Evolutionary conservation across 371 early-diverging fungal species (phyloP).

Genomic region (Dichotomocladium elegans): DNA sequence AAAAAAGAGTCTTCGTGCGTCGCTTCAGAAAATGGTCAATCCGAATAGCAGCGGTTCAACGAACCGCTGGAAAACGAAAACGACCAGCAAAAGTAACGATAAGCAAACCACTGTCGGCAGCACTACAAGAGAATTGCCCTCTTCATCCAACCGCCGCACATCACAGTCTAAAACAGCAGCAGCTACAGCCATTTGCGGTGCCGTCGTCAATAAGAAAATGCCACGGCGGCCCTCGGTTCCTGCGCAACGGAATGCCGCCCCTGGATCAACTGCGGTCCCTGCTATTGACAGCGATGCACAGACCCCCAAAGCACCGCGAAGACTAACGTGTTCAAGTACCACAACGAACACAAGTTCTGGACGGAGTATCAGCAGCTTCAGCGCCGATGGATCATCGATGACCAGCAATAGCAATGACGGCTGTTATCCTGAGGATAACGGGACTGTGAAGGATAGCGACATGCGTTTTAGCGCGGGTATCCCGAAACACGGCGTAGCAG

Average conservation of each 20-base stretch:
- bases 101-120: neutral
- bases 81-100: neutral
- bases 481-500: too few relatives aligned
- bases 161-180: neutral
- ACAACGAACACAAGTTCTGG: too few relatives aligned
- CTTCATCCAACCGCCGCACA: neutral
- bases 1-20: conserved; percentile 11
- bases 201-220: too few relatives aligned
- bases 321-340: neutral
- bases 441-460: too few relatives aligned
- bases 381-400: neutral
- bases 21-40: conserved; percentile 13
- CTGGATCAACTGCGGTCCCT: neutral
- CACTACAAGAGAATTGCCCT: neutral
- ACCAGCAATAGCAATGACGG: neutral
- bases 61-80: conserved; percentile 13
- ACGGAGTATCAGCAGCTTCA: neutral
- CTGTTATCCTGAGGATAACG: neutral
- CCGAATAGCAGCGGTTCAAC: conserved; percentile 9
- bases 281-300: neutral
- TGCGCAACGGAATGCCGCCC: too few relatives aligned
- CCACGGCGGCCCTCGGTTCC: too few relatives aligned
- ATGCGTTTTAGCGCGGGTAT: too few relatives aligned
- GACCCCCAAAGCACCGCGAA: neutral
- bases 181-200: neutral